Evolutionary conservation across 73 alveolate species (phyloP).

Genomic region (Paramecium biaurelia): DNA sequence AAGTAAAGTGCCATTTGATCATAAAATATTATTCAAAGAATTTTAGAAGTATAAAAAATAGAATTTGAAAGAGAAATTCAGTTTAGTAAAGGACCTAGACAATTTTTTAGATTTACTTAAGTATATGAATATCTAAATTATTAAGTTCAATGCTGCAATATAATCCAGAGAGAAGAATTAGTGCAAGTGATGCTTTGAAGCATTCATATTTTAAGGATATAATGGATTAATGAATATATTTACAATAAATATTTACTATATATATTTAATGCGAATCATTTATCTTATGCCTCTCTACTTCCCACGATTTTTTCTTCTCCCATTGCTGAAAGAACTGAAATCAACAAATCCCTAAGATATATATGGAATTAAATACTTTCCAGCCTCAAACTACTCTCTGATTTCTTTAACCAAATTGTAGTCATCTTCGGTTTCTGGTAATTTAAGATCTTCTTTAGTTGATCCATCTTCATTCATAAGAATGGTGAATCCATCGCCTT

Average conservation of each 20-base stretch:
- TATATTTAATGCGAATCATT: background rate
- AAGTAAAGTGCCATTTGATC: conserved; percentile 49
- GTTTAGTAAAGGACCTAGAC: conserved; percentile 53
- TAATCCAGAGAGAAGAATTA: conserved; percentile 59
- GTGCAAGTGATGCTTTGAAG: conserved; percentile 57
- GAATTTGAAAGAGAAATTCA: conserved; percentile 56
- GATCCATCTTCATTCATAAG: conserved; percentile 84
- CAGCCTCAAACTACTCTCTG: conserved; percentile 72
- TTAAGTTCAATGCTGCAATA: conserved; percentile 32
- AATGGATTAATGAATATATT: conserved; percentile 14
- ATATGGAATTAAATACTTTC: conserved; percentile 42
- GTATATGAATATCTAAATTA: background rate
- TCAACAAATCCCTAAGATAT: conserved; percentile 66
- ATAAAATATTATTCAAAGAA: conserved; percentile 41
- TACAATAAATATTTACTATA: background rate
- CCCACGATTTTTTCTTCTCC: conserved; percentile 83
- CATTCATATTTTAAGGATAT: conserved; percentile 60
- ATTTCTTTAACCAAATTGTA: conserved; percentile 75
- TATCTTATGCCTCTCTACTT: conserved; percentile 74
- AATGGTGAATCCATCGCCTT: conserved; percentile 80
- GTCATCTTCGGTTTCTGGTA: conserved; percentile 87
- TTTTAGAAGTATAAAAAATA: conserved; percentile 14
- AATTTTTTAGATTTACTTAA: conserved; percentile 47
- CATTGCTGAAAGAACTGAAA: conserved; percentile 84
- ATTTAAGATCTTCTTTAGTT: conserved; percentile 83